Evolutionary conservation across 805 yeast species (phyloP), one percentile per base, ranked within the genome.

Genomic region (Debaryomyces prosopidis): DNA sequence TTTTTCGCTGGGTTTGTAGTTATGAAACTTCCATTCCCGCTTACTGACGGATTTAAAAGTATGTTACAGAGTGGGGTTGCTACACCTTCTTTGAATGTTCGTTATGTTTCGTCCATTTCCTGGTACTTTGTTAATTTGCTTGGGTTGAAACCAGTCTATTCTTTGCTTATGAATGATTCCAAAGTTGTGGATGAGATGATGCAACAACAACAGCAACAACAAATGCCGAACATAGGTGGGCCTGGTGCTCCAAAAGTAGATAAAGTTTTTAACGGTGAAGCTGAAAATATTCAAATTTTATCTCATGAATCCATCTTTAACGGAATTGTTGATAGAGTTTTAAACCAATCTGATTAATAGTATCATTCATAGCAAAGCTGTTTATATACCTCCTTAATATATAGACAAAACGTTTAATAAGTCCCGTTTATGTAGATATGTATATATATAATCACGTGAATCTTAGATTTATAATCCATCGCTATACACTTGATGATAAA

Each of bases 101-200:
- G 96, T 20, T 94, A 96, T 82, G 98, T 94, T 14, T 85, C 94
- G 31, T 84, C 96, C 2, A 85, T 94, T 16, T 89, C 97, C 4
- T 94, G 98, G 98, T 94, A 92, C 63, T 88, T 94, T 63, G 87
- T 92, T 43, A 87, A 89, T 44, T 79, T 89, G 49, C 65, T 91
- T 41, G 98, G 98, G 23, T 75, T 94, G 48, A 80, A 81, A 53
- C 86, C 96, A 0, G 83, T 94, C 1, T 86, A 85, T 62, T 77
- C 87, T 32, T 75, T 92, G 43, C 51, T 90, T 6, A 76, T 89
- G 52, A 83, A 82, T 10, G 81, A 77, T 47, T 59, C 69, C 3
- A 64, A 70, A 5, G 70, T 77, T 38, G 80, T 73, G 1, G 69
- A 73, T 36, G 72, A 73, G 36, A 62, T 79, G 55, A 66, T 70